Conservation (phyloP, 495 filamentous ascomycete species). For the Neurospora sp. region DNA sequence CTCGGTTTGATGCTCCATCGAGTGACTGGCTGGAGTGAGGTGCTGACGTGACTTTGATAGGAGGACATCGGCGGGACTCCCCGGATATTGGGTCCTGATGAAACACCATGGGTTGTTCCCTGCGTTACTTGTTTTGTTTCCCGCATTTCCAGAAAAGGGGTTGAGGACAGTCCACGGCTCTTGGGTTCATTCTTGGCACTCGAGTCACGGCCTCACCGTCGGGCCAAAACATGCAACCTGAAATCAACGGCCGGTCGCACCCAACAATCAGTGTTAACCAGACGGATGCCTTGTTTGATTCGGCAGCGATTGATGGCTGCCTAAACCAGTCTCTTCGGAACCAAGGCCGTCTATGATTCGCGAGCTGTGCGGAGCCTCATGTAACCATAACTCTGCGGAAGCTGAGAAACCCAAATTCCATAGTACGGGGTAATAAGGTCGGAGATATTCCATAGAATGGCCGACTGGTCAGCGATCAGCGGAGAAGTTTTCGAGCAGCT, state of each 20-base stretch:
- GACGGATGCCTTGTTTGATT: neutral
- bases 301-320: neutral
- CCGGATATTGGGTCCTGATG: neutral
- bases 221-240: neutral
- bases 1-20: neutral
- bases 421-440: neutral
- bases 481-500: neutral
- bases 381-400: neutral
- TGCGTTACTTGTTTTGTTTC: neutral
- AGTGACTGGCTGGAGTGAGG: neutral
- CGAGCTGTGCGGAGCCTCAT: neutral
- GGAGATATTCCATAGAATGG: neutral
- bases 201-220: neutral
- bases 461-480: neutral
- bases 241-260: neutral
- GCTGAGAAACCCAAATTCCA: neutral
- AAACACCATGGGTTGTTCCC: neutral
- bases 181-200: neutral
- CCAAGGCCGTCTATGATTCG: neutral
- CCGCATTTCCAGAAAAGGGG: neutral
- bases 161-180: neutral
- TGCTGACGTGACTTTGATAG: neutral
- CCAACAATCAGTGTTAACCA: neutral
- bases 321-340: neutral
- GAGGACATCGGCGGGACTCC: neutral